These are phyloP conservation scores for Tetrahymena thermophila DNA, from an alignment of 73 alveolate species.

Conservation along the genomic window DNA sequence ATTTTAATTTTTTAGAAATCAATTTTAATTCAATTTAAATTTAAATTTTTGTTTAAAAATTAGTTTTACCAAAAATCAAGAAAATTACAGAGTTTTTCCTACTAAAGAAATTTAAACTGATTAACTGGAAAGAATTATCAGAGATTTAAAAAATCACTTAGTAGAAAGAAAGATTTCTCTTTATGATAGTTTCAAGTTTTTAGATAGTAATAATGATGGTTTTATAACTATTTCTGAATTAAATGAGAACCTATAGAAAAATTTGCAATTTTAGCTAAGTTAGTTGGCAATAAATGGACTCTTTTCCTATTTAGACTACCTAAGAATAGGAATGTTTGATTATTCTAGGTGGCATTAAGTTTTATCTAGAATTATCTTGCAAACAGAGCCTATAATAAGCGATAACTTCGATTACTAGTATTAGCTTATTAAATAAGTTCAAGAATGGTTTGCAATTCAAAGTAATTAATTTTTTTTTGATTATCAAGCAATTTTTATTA, in stretches of 20 bases:
- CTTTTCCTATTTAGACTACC: constrained; percentile 52
- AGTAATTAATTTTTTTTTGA: background rate
- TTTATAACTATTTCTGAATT: constrained; percentile 50
- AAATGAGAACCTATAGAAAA: constrained; percentile 34
- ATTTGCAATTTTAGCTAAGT: constrained; percentile 17
- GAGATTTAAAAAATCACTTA: background rate
- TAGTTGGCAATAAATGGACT: constrained; percentile 45
- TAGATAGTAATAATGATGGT: constrained; percentile 46
- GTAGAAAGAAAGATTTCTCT: background rate
- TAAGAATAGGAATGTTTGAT: constrained; percentile 56
- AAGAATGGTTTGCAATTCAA: constrained; percentile 46
- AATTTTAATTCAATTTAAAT: too few species aligned
- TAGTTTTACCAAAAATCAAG: background rate
- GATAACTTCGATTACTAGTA: constrained; percentile 61
- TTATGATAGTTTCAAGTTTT: background rate
- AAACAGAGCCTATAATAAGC: background rate
- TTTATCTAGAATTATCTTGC: constrained; percentile 20
- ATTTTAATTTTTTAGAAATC: too few species aligned
- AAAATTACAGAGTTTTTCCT: background rate
- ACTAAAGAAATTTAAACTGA: background rate
- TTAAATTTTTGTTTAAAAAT: background rate
- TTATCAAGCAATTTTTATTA: background rate
- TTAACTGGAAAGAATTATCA: background rate
- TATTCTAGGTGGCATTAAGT: constrained; percentile 49
- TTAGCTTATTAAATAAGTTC: constrained; percentile 21